A percentile compares a stretch with the other conserved stretches of the same genome.
These are phyloP conservation scores for Claviceps africana DNA, from an alignment of 2,329 filamentous ascomycete species.

Conservation along the genomic window DNA sequence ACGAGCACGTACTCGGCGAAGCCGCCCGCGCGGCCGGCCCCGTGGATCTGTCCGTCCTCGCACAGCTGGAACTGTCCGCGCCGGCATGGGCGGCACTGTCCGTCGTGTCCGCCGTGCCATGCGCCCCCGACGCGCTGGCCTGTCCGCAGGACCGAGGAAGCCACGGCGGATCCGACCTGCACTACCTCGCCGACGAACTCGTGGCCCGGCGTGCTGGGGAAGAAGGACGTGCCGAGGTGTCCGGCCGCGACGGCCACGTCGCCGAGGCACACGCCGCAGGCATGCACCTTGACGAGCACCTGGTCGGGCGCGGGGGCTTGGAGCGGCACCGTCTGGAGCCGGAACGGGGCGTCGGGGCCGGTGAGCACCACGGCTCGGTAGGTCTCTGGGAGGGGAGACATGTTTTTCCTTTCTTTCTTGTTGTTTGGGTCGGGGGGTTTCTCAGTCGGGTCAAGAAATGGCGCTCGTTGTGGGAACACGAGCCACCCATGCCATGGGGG, in stretches of 20 bases:
- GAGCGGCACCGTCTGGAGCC: constrained; percentile 46
- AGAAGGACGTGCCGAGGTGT: constrained; percentile 34
- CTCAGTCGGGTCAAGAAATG: too few species aligned
- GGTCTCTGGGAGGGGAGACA: constrained; percentile 45
- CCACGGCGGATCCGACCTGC: constrained; percentile 38
- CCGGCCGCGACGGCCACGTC: constrained; percentile 38
- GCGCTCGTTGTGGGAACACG: too few species aligned
- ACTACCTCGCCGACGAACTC: constrained; percentile 54
- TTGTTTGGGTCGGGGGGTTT: too few species aligned
- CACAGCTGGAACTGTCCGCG: constrained; percentile 56
- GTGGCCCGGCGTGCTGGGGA: constrained; percentile 54
- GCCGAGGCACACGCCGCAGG: constrained; percentile 58
- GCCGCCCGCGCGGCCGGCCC: too few species aligned
- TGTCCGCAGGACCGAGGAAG: constrained; percentile 33
- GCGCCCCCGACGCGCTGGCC: constrained; percentile 49
- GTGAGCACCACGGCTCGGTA: constrained; percentile 53
- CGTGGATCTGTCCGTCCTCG: constrained; percentile 47
- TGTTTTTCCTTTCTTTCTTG: neutral
- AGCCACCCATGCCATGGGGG: too few species aligned
- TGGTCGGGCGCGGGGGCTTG: constrained; percentile 40
- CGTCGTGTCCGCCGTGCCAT: constrained; percentile 40
- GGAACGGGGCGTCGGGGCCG: constrained; percentile 33
- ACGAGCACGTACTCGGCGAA: constrained; percentile 5
- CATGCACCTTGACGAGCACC: constrained; percentile 56
- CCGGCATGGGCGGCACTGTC: constrained; percentile 47